These are phyloP conservation scores for Mortierella sp. DNA, from an alignment of 371 early-diverging fungal species.

Conservation along the genomic window DNA sequence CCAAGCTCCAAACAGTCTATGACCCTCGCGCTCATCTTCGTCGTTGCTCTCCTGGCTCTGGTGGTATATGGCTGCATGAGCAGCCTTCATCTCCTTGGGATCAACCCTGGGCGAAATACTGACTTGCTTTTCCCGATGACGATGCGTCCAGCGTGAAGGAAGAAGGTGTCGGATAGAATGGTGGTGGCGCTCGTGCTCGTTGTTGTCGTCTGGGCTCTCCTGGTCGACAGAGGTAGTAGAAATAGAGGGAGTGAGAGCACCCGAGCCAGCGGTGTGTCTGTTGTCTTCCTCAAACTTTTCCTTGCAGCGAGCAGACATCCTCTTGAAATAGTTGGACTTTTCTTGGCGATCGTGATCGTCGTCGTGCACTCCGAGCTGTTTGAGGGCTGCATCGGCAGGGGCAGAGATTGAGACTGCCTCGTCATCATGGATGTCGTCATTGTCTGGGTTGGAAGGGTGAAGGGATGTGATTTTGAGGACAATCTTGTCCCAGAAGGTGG, in stretches of 20 bases:
- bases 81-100: constrained; percentile 47
- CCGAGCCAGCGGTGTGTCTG: not conserved
- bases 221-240: constrained; percentile 8
- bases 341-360: constrained; percentile 32
- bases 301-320: constrained; percentile 49
- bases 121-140: constrained; percentile 21
- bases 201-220: not conserved
- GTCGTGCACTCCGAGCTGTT: constrained; percentile 33
- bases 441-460: constrained; percentile 10
- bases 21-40: constrained; percentile 30
- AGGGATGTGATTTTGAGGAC: constrained; percentile 20
- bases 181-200: constrained; percentile 8
- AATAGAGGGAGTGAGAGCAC: not conserved
- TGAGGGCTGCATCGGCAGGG: constrained; percentile 42
- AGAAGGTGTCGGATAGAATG: constrained; percentile 19
- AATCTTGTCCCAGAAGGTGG: constrained; percentile 43
- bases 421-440: not conserved
- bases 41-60: constrained; percentile 1
- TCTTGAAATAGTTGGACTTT: constrained; percentile 43
- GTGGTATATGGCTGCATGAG: constrained; percentile 37
- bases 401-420: constrained; percentile 35
- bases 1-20: constrained; percentile 45
- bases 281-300: constrained; percentile 52
- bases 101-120: constrained; percentile 38
- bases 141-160: constrained; percentile 10